These are phyloP conservation scores for Staphylotrichum tortipilum DNA, from an alignment of 495 filamentous ascomycete species.

Conservation along the genomic window DNA sequence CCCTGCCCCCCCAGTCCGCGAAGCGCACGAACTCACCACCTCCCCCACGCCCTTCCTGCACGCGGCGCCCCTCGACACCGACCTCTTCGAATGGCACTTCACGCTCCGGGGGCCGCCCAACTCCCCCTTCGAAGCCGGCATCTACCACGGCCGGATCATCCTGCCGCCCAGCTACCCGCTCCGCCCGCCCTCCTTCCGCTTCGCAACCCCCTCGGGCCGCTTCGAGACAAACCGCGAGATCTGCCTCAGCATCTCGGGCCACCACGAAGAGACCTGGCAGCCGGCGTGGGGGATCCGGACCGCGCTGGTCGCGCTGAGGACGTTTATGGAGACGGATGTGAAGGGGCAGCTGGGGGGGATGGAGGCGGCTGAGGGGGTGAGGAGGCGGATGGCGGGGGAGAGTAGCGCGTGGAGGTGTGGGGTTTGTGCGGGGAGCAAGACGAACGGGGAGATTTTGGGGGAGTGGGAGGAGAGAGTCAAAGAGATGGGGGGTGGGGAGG, in stretches of 20 bases:
- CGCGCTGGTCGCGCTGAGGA: slow-evolving; percentile 58
- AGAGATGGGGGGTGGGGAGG: slow-evolving; percentile 36
- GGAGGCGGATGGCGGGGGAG: slow-evolving; percentile 56
- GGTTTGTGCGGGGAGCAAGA: slow-evolving; percentile 58
- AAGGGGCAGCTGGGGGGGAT: slow-evolving; percentile 81
- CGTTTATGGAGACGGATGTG: slow-evolving; percentile 67
- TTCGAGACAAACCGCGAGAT: slow-evolving; percentile 98
- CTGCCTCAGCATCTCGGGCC: slow-evolving; percentile 83
- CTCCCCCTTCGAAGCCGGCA: slow-evolving; percentile 65
- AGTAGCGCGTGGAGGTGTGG: slow-evolving; percentile 45
- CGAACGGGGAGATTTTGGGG: slow-evolving; percentile 62
- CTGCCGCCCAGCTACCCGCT: slow-evolving; percentile 84
- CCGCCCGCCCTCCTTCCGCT: slow-evolving; percentile 85
- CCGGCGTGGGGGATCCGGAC: slow-evolving; percentile 92
- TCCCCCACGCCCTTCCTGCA: slow-evolving; percentile 73
- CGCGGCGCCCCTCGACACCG: slow-evolving; percentile 70
- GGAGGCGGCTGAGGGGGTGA: slow-evolving; percentile 55
- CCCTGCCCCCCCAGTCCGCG: slow-evolving; percentile 55
- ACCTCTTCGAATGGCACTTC: slow-evolving; percentile 99
- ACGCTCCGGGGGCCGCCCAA: slow-evolving; percentile 83
- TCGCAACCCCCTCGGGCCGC: slow-evolving; percentile 81
- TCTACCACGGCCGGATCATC: slow-evolving; percentile 94
- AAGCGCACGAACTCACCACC: slow-evolving; percentile 73
- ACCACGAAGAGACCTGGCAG: slow-evolving; percentile 98
- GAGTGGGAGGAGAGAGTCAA: slow-evolving; percentile 53